phyloP scores from a whole-genome alignment of 208 protist species.

The Leptomonas pyrrhocoris region DNA sequence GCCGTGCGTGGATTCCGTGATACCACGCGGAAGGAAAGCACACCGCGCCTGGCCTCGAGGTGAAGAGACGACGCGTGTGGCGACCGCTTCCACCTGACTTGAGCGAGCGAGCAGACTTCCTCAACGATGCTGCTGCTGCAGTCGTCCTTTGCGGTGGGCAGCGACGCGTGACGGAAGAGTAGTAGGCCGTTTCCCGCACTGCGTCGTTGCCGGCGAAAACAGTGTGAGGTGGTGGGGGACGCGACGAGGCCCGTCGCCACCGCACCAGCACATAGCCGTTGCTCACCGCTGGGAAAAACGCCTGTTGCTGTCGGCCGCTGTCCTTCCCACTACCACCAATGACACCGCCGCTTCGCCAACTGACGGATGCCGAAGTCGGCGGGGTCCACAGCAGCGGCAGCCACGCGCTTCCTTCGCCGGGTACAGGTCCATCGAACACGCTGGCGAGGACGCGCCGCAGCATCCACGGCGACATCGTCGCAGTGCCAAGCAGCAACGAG shows the following conservation, averaged over 20 bases:
- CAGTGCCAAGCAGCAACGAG: constrained; percentile 18
- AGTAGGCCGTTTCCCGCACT: background rate
- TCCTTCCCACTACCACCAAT: background rate
- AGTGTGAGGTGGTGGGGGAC: background rate
- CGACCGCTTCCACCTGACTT: background rate
- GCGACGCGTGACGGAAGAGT: constrained; percentile 2
- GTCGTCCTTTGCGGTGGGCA: background rate
- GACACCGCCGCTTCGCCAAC: background rate
- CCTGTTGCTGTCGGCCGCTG: background rate
- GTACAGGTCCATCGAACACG: background rate
- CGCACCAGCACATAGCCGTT: constrained; percentile 30
- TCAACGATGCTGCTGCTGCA: background rate
- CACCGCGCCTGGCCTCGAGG: background rate
- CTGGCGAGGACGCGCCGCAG: constrained; percentile 13
- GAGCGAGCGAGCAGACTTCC: background rate
- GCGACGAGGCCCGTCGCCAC: constrained; percentile 13
- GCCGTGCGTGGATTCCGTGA: background rate
- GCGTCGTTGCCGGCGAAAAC: background rate
- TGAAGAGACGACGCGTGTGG: background rate
- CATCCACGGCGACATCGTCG: constrained; percentile 21
- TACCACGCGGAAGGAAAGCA: background rate
- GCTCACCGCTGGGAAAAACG: constrained; percentile 8
- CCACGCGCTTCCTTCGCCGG: constrained; percentile 23
- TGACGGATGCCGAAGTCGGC: background rate
- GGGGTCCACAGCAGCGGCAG: constrained; percentile 32